A percentile compares a stretch with the other conserved stretches of the same genome.
These are phyloP conservation scores for Atkinsonella texensis DNA, from an alignment of 2,329 filamentous ascomycete genomes.

Conservation along the genomic window DNA sequence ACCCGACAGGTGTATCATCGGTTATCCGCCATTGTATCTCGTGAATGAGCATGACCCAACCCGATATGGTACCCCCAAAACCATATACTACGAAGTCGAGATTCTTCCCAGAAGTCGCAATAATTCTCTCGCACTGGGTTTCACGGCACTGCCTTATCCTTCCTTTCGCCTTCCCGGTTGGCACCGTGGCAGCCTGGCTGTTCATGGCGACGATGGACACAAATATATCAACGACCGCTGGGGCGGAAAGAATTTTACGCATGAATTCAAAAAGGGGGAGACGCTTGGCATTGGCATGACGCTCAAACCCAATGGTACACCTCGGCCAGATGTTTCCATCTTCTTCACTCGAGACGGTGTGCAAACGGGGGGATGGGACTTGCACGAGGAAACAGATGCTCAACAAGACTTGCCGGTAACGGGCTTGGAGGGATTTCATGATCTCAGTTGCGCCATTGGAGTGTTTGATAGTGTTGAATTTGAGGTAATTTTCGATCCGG, in stretches of 20 bases:
- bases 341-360: conserved; percentile 62
- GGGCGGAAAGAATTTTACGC: conserved; percentile 59
- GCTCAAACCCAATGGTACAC: conserved; percentile 28
- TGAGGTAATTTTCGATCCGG: conserved; percentile 51
- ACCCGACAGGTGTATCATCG: conserved; percentile 52
- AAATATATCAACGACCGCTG: conserved; percentile 64
- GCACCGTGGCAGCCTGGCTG: conserved; percentile 61
- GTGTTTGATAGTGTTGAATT: conserved; percentile 57
- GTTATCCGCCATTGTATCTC: conserved; percentile 57
- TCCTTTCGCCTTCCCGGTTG: conserved; percentile 68
- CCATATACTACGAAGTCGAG: conserved; percentile 62
- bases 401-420: conserved; percentile 47
- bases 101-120: conserved; percentile 35
- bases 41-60: conserved; percentile 46
- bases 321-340: conserved; percentile 21
- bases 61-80: conserved; percentile 27
- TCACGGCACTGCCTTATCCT: conserved; percentile 62
- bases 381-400: conserved; percentile 62
- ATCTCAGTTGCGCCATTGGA: conserved; percentile 60
- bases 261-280: conserved; percentile 50
- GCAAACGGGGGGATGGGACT: conserved; percentile 51
- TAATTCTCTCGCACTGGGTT: conserved; percentile 53
- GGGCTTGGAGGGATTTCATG: conserved; percentile 59
- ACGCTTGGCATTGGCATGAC: conserved; percentile 62
- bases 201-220: conserved; percentile 73